Percentiles rank a stretch among this genome's conserved stretches.
Conservation (phyloP, 2,329 filamentous ascomycete genomes). For the Periglandula ipomoeae region DNA sequence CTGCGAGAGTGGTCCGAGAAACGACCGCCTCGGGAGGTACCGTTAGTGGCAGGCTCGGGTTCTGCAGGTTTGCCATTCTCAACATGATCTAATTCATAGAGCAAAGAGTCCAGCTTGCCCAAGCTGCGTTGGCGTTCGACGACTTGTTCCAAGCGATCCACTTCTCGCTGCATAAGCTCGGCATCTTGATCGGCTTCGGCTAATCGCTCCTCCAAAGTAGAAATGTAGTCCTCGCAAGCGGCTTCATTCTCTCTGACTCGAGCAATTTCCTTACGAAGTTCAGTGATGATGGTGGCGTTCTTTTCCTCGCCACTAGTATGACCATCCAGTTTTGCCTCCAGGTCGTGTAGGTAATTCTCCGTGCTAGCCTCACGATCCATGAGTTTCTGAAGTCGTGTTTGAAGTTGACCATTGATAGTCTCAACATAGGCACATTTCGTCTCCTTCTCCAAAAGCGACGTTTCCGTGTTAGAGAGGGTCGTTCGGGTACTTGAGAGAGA, state of each 20-base stretch:
- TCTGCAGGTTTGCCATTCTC: conserved; percentile 45
- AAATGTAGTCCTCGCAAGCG: conserved; percentile 92
- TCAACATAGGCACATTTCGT: conserved; percentile 89
- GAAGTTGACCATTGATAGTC: conserved; percentile 83
- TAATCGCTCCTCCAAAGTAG: conserved; percentile 86
- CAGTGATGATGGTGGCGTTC: conserved; percentile 73
- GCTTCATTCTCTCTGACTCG: conserved; percentile 84
- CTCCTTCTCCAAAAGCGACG: conserved; percentile 81
- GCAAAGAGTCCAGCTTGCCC: conserved; percentile 84
- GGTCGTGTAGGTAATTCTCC: conserved; percentile 83
- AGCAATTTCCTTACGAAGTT: conserved; percentile 84
- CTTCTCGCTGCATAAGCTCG: conserved; percentile 93
- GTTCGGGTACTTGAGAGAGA: conserved; percentile 83
- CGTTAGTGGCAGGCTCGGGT: conserved; percentile 20
- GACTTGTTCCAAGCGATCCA: conserved; percentile 88
- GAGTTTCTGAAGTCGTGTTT: conserved; percentile 82
- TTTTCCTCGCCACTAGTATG: conserved; percentile 89
- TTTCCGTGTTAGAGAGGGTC: conserved; percentile 77
- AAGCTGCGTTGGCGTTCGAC: conserved; percentile 91
- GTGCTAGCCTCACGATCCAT: conserved; percentile 86
- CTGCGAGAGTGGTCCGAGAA: conserved; percentile 44
- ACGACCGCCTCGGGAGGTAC: conserved; percentile 32
- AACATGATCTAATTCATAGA: conserved; percentile 80
- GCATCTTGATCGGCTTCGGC: conserved; percentile 94
- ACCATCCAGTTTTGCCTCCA: conserved; percentile 84